Base-by-base conservation (phyloP, 495 filamentous ascomycete species). In the Penicillium coprophilum region DNA sequence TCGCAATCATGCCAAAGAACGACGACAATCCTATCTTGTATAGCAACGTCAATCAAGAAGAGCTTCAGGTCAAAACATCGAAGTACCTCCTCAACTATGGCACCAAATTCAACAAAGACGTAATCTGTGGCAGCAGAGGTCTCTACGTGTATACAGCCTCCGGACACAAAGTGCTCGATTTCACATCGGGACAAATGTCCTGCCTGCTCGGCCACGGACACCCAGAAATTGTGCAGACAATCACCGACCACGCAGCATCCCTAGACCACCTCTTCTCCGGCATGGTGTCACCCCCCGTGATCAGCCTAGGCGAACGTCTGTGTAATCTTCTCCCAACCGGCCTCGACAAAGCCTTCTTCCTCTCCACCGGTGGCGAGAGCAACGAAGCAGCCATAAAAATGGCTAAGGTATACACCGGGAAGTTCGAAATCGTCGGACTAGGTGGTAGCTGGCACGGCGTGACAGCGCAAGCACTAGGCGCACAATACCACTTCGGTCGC, bases 381-480 rank as follows among this genome's bases (percentile, higher is more conserved):
- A 80, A 75, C 53, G 78, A 81, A 50, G 76, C 75, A 2, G 78
- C 79, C 1, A 75, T 81, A 39, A 72, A 77, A 20, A 61, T 83
- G 53, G 80, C 79, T 2, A 83, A 83, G 53, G 49, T 75, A 1
- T 81, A 73, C 55, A 82, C 80, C 4, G 78, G 77, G 1, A 79
- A 77, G 23, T 82, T 70, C 50, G 80, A 82, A 57, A 72, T 83
- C 50, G 79, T 82, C 17, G 80, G 69, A 0, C 56, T 83, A 0
- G 70, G 62, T 20, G 73, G 71, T 3, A 73, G 70, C 28, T 82
- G 74, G 73, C 80, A 82, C 45, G 80, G 80, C 17, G 62, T 80
- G 49, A 78, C 74, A 0, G 70, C 70, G 0, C 69, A 66, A 13
- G 69, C 78, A 1, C 52, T 59, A 6, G 68, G 64, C 15, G 70